Evolutionary conservation across 73 alveolate species (phyloP), one percentile per base, ranked within the genome.

Genomic region (Paramecium octaurelia): DNA sequence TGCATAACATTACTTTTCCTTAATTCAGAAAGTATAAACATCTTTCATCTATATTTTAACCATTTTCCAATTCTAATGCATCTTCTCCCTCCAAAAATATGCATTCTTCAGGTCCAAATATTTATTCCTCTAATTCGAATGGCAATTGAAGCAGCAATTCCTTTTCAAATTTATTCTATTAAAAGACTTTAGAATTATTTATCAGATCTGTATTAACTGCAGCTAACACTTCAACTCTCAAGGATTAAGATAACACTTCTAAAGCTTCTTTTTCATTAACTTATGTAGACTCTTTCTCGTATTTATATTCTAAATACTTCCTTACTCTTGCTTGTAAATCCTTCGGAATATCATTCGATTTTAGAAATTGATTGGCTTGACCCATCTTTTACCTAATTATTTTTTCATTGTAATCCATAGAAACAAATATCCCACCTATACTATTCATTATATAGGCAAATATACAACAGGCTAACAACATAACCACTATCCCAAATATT

Each of bases 391-490:
- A 94, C 84, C 93, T 75, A 24, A 94, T 93, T 6, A 93, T 95
- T 8, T 95, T 42, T 34, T 75, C 96, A 60, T 95, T 93, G 18
- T 93, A 92, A 59, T 93, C 95, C 48, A 95, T 92, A 68, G 95
- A 95, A 38, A 92, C 97, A 12, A 97, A 46, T 0, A 92, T 83
- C 6, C 97, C 88, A 23, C 98, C 98, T 24, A 97, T 97, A 29
- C 95, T 85, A 10, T 98, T 98, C 84, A 97, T 95, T 14, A 95
- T 93, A 59, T 96, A 97, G 23, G 98, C 99, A 64, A 97, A 97
- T 46, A 96, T 69, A 38, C 97, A 97, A 75, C 99, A 97, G 12
- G 99, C 98, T 24, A 95, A 88, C 21, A 92, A 86, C 97, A 96
- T 96, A 9, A 95, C 95, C 23, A 93, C 77, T 58, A 95, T 96